Percentiles rank a stretch among this genome's conserved stretches.
Conservation (phyloP, 108 stramenopile species). For the Cyclostephanos tholiformis region DNA sequence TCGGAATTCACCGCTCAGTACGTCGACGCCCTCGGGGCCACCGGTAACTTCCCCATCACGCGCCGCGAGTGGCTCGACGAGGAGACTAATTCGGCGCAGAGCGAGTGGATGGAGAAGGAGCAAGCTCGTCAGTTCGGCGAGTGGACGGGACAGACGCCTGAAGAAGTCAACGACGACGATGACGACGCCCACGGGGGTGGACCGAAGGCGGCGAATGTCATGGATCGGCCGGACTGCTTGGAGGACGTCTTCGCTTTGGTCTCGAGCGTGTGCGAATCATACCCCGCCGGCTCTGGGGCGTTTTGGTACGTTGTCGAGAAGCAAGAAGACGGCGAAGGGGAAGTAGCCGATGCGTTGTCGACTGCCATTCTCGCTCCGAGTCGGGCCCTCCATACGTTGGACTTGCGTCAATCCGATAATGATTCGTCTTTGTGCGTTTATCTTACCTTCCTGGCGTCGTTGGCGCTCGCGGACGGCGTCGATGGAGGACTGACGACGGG, state of each 20-base stretch:
- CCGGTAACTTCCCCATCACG: slow-evolving; percentile 70
- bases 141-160: slow-evolving; percentile 51
- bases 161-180: slow-evolving; percentile 15
- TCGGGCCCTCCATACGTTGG: slow-evolving; percentile 55
- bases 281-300: slow-evolving; percentile 53
- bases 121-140: slow-evolving; percentile 59
- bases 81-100: slow-evolving; percentile 62
- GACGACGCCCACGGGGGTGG: slow-evolving; percentile 38
- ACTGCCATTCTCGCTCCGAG: slow-evolving; percentile 46
- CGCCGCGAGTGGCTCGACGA: slow-evolving; percentile 67
- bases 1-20: slow-evolving; percentile 70
- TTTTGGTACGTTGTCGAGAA: slow-evolving; percentile 65
- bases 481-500: not conserved
- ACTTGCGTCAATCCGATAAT: slow-evolving; percentile 53
- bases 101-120: slow-evolving; percentile 56
- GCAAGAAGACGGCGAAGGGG: slow-evolving; percentile 15
- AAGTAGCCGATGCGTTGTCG: slow-evolving; percentile 8
- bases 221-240: slow-evolving; percentile 80
- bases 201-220: slow-evolving; percentile 67
- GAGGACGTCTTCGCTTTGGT: slow-evolving; percentile 84
- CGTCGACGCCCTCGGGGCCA: slow-evolving; percentile 55
- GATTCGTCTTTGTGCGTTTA: slow-evolving; percentile 59
- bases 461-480: slow-evolving; percentile 55
- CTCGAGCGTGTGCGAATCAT: slow-evolving; percentile 56
- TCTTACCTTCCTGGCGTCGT: slow-evolving; percentile 68